These are phyloP conservation scores for Actinomortierella ambigua DNA, from an alignment of 371 early-diverging fungal genomes.

Conservation along the genomic window DNA sequence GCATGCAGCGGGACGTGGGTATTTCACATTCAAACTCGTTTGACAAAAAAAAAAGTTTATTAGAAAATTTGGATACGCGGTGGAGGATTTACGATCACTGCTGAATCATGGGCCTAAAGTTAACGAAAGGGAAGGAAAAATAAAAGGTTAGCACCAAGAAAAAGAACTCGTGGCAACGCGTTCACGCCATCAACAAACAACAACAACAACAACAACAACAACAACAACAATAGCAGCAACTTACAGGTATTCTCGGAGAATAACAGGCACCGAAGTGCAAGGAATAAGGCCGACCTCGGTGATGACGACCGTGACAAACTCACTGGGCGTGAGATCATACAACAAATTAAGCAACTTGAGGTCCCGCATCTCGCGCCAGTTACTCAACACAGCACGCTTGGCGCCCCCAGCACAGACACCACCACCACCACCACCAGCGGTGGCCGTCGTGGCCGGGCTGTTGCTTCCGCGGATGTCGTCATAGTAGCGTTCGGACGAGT, in stretches of 20 bases:
- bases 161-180: neutral
- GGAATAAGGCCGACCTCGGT: constrained; percentile 96
- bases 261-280: constrained; percentile 90
- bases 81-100: neutral
- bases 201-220: neutral
- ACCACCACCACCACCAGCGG: too few relatives aligned
- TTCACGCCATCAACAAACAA: too few relatives aligned
- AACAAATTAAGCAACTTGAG: constrained; percentile 85
- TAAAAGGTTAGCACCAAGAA: neutral
- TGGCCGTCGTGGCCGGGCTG: constrained; percentile 26
- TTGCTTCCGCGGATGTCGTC: constrained; percentile 24
- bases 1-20: too few relatives aligned
- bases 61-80: too few relatives aligned
- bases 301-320: constrained; percentile 88
- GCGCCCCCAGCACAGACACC: constrained; percentile 22
- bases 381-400: constrained; percentile 50
- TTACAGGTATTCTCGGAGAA: constrained; percentile 54
- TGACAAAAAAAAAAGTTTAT: too few relatives aligned
- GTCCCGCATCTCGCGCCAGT: constrained; percentile 69
- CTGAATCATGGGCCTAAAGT: constrained; percentile 3
- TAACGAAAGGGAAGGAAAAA: neutral
- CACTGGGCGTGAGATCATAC: constrained; percentile 95
- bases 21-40: too few relatives aligned
- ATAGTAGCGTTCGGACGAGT: constrained; percentile 31
- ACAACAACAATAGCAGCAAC: neutral